phyloP scores from a whole-genome alignment of 2,329 filamentous ascomycete genomes.

The Aschersonia sp. region DNA sequence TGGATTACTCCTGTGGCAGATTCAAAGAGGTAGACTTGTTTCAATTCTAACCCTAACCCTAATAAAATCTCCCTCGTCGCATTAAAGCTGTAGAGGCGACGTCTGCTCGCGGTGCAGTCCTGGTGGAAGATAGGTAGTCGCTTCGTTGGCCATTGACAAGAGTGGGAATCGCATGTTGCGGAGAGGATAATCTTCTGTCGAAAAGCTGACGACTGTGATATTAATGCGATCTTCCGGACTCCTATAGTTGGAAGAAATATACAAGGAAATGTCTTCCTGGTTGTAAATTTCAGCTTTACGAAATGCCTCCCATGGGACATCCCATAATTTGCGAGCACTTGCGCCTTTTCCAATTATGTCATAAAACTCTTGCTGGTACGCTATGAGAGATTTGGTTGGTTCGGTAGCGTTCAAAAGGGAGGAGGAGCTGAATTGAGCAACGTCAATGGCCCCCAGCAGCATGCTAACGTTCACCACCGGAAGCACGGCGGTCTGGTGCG shows the following conservation, averaged over 20 bases:
- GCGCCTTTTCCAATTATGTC: slow-evolving; percentile 29
- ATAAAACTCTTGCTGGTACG: slow-evolving; percentile 34
- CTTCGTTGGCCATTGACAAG: slow-evolving; percentile 10
- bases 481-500: too few relatives aligned
- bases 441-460: too few relatives aligned
- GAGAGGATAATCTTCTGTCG: slow-evolving; percentile 6
- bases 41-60: slow-evolving; percentile 7
- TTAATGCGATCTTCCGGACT: slow-evolving; percentile 23
- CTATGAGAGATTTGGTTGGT: slow-evolving; percentile 10
- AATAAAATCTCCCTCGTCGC: slow-evolving; percentile 22
- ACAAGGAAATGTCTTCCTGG: slow-evolving; percentile 4
- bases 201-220: slow-evolving; percentile 9
- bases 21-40: slow-evolving; percentile 44
- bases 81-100: slow-evolving; percentile 8
- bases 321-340: slow-evolving; percentile 5
- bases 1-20: slow-evolving; percentile 33
- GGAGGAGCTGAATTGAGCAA: too few relatives aligned
- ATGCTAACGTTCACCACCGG: too few relatives aligned
- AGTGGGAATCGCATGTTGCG: slow-evolving; percentile 8
- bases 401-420: neutral
- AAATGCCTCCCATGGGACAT: slow-evolving; percentile 32
- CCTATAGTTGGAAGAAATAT: slow-evolving; percentile 14
- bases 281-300: slow-evolving; percentile 38
- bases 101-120: slow-evolving; percentile 4
- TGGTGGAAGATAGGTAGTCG: slow-evolving; percentile 8